Base-by-base conservation (phyloP, 2,329 filamentous ascomycete genomes). In the Raffaelea albimanens region DNA sequence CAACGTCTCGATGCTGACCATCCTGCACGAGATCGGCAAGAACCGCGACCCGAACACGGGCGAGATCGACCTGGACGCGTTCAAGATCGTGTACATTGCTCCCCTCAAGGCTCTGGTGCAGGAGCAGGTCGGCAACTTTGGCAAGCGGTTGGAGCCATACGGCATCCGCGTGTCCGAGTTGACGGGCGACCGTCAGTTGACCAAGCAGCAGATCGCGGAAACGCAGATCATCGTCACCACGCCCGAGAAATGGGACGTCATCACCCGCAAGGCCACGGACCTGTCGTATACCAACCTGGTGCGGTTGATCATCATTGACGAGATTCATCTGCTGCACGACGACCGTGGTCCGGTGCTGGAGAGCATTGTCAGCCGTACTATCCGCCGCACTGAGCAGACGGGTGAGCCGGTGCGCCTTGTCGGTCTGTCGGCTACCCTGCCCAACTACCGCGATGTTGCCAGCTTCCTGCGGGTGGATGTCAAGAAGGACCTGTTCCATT, bases 221-320 rank as follows among this genome's bases (percentile, higher is more conserved):
- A 98, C 93, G 1, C 91, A 98, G 63, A 83, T 98, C 57, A 98
- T 98, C 57, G 90, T 98, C 50, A 98, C 93, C 1, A 98, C 93
- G 0, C 93, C 93, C 19, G 93, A 98, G 67, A 98, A 98, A 69
- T 98, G 89, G 86, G 93, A 98, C 66, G 91, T 98, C 56, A 96
- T 98, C 57, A 98, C 94, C 5, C 82, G 94, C 67, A 98, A 98
- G 67, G 90, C 91, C 7, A 96, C 91, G 2, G 94, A 98, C 62
- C 80, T 93, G 47, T 95, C 89, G 58, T 98, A 98, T 66, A 98
- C 90, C 16, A 95, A 94, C 58, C 78, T 98, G n/a, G 93, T 98
- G 22, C 84, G 91, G 36, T 76, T 98, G 11, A 84, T 98, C 49
- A 90, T 96, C 61, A 97, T 98, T 52, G 93, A 98, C 59, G 93